phyloP scores from a whole-genome alignment of 2,329 filamentous ascomycete genomes.

The Clarireedia sp. region DNA sequence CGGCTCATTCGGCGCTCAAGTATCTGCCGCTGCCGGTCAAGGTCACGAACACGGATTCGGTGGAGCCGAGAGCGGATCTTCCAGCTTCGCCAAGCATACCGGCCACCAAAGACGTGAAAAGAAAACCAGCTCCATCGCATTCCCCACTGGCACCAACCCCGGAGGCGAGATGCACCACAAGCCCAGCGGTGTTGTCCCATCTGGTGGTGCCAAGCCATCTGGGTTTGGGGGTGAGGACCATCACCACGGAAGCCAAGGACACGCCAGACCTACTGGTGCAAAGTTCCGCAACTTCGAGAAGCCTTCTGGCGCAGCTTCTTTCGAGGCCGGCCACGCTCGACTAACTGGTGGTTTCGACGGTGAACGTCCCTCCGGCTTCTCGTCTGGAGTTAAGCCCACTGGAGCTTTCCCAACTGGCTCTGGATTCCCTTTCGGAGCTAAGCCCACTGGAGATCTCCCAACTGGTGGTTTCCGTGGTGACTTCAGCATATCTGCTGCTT shows the following conservation, averaged over 20 bases:
- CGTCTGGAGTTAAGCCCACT: not conserved
- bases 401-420: not conserved
- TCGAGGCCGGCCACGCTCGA: not conserved
- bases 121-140: not conserved
- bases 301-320: not conserved
- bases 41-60: not conserved
- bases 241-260: not conserved
- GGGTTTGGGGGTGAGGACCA: not conserved
- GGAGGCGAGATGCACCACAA: not conserved
- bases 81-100: not conserved
- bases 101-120: constrained; percentile 5
- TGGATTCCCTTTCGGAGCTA: too few relatives aligned
- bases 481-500: not conserved
- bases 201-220: not conserved
- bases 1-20: not conserved
- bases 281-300: not conserved
- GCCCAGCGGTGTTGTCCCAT: not conserved
- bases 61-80: not conserved
- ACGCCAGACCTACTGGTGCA: not conserved
- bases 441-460: not conserved
- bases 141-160: not conserved
- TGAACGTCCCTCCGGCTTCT: not conserved
- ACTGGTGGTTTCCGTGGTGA: not conserved
- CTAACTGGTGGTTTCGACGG: not conserved
- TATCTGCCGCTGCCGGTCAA: not conserved